phyloP scores from a whole-genome alignment of 2,329 filamentous ascomycete species.

The Clonostachys chloroleuca region DNA sequence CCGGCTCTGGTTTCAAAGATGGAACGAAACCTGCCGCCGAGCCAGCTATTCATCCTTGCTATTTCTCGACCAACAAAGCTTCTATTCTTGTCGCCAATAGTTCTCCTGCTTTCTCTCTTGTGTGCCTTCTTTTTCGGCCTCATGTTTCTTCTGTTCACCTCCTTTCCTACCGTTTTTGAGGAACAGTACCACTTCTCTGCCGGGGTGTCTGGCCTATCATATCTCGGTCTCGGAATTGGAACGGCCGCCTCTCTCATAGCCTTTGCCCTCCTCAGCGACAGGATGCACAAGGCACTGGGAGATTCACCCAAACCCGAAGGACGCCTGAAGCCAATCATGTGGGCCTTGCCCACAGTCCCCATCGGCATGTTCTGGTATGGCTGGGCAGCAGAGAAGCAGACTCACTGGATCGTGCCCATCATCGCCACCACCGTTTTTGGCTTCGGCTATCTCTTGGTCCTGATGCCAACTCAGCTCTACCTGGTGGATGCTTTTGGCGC shows the following conservation, averaged over 20 bases:
- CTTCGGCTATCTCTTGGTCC: slow-evolving; percentile 17
- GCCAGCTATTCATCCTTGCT: slow-evolving; percentile 42
- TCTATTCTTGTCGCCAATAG: slow-evolving; percentile 46
- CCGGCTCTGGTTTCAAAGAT: neutral
- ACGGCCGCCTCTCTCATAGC: slow-evolving; percentile 39
- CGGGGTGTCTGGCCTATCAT: slow-evolving; percentile 39
- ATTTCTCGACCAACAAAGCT: slow-evolving; percentile 44
- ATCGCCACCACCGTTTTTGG: slow-evolving; percentile 49
- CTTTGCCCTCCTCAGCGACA: slow-evolving; percentile 18
- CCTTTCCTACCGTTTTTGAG: slow-evolving; percentile 29
- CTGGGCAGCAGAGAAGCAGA: slow-evolving; percentile 33
- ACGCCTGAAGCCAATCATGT: slow-evolving; percentile 37
- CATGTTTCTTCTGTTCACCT: slow-evolving; percentile 40
- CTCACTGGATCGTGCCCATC: slow-evolving; percentile 56
- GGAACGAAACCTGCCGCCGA: slow-evolving; percentile 6
- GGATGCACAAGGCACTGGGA: slow-evolving; percentile 16
- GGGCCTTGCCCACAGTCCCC: slow-evolving; percentile 39
- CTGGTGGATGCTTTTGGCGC: slow-evolving; percentile 47
- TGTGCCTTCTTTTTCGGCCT: slow-evolving; percentile 52
- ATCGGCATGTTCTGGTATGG: slow-evolving; percentile 45
- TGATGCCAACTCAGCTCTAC: slow-evolving; percentile 39
- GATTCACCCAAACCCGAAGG: slow-evolving; percentile 24
- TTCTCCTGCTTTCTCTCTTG: slow-evolving; percentile 47
- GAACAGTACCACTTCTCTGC: slow-evolving; percentile 44
- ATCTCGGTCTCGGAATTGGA: slow-evolving; percentile 36